These are phyloP conservation scores for Nyctanthes arbortristis DNA, from an alignment of 257 asterid species.

Conservation along the genomic window DNA sequence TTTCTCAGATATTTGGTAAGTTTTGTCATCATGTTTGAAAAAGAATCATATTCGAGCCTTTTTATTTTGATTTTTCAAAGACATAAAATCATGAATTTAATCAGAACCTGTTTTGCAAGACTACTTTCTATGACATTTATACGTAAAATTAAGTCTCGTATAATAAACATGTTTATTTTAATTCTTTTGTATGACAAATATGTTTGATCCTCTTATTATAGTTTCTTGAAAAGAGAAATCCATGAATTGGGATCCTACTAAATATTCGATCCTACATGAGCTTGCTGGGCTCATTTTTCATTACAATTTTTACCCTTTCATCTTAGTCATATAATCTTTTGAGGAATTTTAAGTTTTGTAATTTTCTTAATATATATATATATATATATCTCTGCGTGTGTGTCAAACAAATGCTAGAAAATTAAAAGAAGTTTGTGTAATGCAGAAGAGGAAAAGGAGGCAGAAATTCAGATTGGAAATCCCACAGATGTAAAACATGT, in stretches of 20 bases:
- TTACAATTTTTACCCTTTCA: too few species aligned
- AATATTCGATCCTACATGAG: background rate
- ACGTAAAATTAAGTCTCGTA: too few species aligned
- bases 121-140: too few species aligned
- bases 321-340: too few species aligned
- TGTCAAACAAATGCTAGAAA: background rate
- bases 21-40: background rate
- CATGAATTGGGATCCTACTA: background rate
- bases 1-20: conserved; percentile 84
- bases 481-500: conserved; percentile 98
- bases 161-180: too few species aligned
- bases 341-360: background rate
- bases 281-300: too few species aligned
- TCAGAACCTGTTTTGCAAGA: too few species aligned
- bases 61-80: background rate
- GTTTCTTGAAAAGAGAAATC: background rate
- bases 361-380: too few species aligned
- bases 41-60: too few species aligned
- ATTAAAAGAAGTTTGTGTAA: background rate
- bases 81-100: background rate
- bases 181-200: too few species aligned
- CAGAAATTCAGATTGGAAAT: conserved; percentile 69
- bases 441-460: conserved; percentile 71
- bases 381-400: too few species aligned
- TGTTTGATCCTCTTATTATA: background rate